Conservation (phyloP, 768 basidiomycete genomes). For the Rubroboletus satanas region DNA sequence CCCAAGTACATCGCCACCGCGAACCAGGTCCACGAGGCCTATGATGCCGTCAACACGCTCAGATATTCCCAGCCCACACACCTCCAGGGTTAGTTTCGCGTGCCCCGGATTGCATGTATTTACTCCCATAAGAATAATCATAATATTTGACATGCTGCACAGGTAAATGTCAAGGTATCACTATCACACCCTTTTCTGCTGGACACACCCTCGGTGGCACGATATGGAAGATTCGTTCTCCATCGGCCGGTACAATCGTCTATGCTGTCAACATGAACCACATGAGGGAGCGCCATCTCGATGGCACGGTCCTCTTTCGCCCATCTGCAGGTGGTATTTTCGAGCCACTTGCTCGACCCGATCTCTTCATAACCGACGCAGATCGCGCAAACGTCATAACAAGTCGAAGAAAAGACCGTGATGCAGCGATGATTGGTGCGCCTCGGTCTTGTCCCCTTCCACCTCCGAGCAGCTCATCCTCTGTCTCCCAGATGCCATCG, state of each 20-base stretch:
- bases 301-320: conserved; percentile 85
- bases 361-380: conserved; percentile 91
- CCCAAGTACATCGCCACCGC: conserved; percentile 67
- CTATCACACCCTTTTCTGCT: conserved; percentile 91
- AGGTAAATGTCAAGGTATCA: conserved; percentile 91
- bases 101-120: conserved; percentile 1
- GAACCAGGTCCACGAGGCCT: conserved; percentile 88
- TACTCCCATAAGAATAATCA: not conserved
- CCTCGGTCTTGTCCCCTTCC: conserved; percentile 8
- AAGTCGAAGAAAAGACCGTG: conserved; percentile 85
- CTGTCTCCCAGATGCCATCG: conserved; percentile 68
- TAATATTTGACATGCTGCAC: conserved; percentile 3
- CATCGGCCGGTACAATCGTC: conserved; percentile 90
- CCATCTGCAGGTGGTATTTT: conserved; percentile 73
- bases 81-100: conserved; percentile 66
- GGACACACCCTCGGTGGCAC: conserved; percentile 96
- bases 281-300: conserved; percentile 91
- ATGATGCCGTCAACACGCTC: conserved; percentile 86
- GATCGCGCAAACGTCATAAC: conserved; percentile 79
- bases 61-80: conserved; percentile 95
- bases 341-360: conserved; percentile 84
- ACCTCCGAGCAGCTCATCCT: not conserved
- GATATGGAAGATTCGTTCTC: conserved; percentile 98
- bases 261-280: conserved; percentile 97
- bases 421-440: conserved; percentile 80